Base-by-base conservation (phyloP, 1,284 basidiomycete genomes). In the Tetrapyrgos nigripes region DNA sequence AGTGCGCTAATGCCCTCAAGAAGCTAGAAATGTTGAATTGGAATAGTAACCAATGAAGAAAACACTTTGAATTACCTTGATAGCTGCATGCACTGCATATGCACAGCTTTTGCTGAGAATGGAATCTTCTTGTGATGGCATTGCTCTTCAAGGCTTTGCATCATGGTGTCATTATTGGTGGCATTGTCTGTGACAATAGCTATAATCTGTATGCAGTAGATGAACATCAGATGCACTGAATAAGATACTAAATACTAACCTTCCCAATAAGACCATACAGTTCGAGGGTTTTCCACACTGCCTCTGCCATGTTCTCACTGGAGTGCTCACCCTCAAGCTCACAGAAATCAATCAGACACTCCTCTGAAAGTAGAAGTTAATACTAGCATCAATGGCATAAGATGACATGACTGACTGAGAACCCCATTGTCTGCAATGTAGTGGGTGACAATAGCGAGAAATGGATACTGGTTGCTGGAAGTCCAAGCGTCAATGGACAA, bases 291-390 rank as follows among this genome's bases (percentile, higher is more conserved):
- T 55, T 54, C 73, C 72, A 76, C 1, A 75, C 73, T 5, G 58
- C 64, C 0, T 64, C 66, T 0, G 69, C 71, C 65, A 75, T 72
- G 47, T 76, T 76, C 40, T 73, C 68, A 1, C 73, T 70, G 0
- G 65, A 66, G 51, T 76, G 73, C 28, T 67, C 64, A 0, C 73
- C 71, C 8, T 68, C 29, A 2, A 76, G 60, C 58, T 76, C 71
- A 0, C 62, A 53, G 48, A 76, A 75, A 54, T 73, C 70, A 31
- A 76, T 31, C 14, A 50, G 45, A 23, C 37, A 23, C 13, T 48
- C 47, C 17, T 49, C 43, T 53, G 8, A 14, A 53, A 21, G n/a
- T 17, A 47, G 27, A 23, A 50, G 4, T 49, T 1, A 47, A n/a
- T n/a, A n/a, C n/a, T n/a, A n/a, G n/a, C n/a, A 28, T 28, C 17